Evolutionary conservation across 176 grass and related monocot genomes (phyloP).

Genomic region (Poa pratensis): DNA sequence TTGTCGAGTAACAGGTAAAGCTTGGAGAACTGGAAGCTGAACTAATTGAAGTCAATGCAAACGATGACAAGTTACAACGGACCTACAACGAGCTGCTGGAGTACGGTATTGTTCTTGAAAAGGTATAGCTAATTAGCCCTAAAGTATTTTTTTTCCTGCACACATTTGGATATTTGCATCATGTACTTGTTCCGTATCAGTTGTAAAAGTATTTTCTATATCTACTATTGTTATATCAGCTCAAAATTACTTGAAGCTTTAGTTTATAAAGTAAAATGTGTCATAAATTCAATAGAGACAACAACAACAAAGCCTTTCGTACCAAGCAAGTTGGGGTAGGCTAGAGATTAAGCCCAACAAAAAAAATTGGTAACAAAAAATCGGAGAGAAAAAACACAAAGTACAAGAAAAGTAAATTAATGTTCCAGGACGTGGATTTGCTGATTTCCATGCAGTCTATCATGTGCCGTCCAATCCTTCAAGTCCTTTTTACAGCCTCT

Average conservation of each 20-base stretch:
- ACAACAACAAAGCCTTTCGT: no score
- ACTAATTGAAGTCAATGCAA: slow-evolving; percentile 95
- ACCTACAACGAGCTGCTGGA: slow-evolving; percentile 84
- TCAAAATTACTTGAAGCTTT: not conserved
- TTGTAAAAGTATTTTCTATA: slow-evolving; percentile 29
- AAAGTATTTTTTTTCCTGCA: slow-evolving; percentile 16
- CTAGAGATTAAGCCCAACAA: no score
- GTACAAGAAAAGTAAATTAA: no score
- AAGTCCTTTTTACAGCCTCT: no score
- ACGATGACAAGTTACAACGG: slow-evolving; percentile 84
- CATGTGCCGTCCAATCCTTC: no score
- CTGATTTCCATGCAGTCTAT: no score
- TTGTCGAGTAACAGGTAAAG: slow-evolving; percentile 70
- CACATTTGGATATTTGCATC: slow-evolving; percentile 21
- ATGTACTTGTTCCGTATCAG: not conserved
- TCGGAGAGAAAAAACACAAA: no score
- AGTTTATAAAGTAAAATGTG: slow-evolving; percentile 4
- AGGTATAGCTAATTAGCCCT: slow-evolving; percentile 53
- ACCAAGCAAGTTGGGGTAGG: no score
- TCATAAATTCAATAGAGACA: not conserved
- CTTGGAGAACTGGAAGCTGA: slow-evolving; percentile 89
- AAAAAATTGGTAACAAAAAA: no score
- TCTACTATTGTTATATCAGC: not conserved
- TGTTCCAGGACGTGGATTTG: no score
- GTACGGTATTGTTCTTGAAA: slow-evolving; percentile 85